Evolutionary conservation across 1,139 yeast genomes (phyloP).

Genomic region (Yamadazyma atmosphaerica): DNA sequence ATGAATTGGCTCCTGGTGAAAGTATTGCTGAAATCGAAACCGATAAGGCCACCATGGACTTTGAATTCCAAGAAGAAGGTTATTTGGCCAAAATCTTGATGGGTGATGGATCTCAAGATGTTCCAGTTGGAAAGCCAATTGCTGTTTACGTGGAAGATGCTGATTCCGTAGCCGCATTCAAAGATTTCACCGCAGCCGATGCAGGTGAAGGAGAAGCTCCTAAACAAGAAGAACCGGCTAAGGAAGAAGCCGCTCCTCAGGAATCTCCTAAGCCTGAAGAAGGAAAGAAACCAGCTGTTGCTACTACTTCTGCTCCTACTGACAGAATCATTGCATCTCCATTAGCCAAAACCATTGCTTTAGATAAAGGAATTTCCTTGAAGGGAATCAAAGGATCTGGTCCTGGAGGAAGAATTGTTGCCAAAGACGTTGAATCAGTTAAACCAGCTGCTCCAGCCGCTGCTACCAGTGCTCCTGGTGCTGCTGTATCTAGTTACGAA

Average conservation of each 20-base stretch:
- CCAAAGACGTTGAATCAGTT: constrained; percentile 81
- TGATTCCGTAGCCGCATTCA: constrained; percentile 84
- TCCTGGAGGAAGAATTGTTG: constrained; percentile 91
- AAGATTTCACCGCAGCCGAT: constrained; percentile 79
- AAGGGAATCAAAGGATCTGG: constrained; percentile 89
- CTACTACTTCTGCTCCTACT: constrained; percentile 28
- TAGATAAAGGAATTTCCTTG: constrained; percentile 87
- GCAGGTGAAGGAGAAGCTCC: constrained; percentile 60
- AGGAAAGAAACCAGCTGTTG: constrained; percentile 23
- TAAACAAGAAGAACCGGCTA: constrained; percentile 35
- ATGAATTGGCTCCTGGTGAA: constrained; percentile 84
- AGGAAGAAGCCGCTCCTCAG: constrained; percentile 17
- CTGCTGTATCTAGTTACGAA: constrained; percentile 60
- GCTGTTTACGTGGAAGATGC: constrained; percentile 94
- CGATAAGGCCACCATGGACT: constrained; percentile 98
- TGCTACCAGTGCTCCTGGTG: constrained; percentile 43
- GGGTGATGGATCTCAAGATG: constrained; percentile 84
- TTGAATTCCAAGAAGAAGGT: constrained; percentile 98
- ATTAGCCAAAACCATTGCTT: constrained; percentile 88
- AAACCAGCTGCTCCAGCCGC: constrained; percentile 48
- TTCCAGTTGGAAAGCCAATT: constrained; percentile 93
- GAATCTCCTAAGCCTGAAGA: constrained; percentile 21
- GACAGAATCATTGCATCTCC: constrained; percentile 94
- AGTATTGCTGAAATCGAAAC: constrained; percentile 96
- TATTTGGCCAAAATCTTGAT: constrained; percentile 87